Evolutionary conservation across 2,329 filamentous ascomycete genomes (phyloP).

Genomic region (Colletotrichum abscissum): DNA sequence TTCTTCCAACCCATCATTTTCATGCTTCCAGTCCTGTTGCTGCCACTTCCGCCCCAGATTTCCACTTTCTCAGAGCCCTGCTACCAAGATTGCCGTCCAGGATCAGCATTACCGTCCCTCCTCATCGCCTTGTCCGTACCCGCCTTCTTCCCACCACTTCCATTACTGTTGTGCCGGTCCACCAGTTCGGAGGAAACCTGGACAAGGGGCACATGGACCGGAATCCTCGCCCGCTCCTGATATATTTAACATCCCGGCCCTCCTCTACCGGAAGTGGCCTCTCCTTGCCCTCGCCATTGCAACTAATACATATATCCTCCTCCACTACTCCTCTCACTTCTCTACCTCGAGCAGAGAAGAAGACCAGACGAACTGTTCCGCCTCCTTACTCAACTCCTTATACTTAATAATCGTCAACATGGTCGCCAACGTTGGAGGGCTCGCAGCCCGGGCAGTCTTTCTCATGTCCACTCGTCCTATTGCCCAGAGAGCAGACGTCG

Average conservation of each 20-base stretch:
- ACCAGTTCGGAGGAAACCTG: constrained; percentile 20
- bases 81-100: constrained; percentile 24
- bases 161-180: constrained; percentile 18
- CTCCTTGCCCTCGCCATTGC: constrained; percentile 9
- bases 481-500: constrained; percentile 22
- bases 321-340: background rate
- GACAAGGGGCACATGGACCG: constrained; percentile 32
- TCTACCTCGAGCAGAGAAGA: background rate
- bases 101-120: constrained; percentile 11
- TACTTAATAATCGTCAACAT: constrained; percentile 29
- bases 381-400: constrained; percentile 4
- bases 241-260: constrained; percentile 31
- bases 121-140: constrained; percentile 22
- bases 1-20: background rate
- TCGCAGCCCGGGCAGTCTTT: constrained; percentile 35
- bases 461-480: constrained; percentile 35
- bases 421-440: constrained; percentile 34
- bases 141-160: constrained; percentile 2
- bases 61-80: constrained; percentile 8
- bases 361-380: background rate
- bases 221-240: constrained; percentile 16
- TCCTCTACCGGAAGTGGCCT: constrained; percentile 5
- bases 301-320: constrained; percentile 32
- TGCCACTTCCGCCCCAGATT: background rate
- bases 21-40: background rate